Conservation (phyloP, 768 basidiomycete genomes). For the Tylopilus subfusipes region DNA sequence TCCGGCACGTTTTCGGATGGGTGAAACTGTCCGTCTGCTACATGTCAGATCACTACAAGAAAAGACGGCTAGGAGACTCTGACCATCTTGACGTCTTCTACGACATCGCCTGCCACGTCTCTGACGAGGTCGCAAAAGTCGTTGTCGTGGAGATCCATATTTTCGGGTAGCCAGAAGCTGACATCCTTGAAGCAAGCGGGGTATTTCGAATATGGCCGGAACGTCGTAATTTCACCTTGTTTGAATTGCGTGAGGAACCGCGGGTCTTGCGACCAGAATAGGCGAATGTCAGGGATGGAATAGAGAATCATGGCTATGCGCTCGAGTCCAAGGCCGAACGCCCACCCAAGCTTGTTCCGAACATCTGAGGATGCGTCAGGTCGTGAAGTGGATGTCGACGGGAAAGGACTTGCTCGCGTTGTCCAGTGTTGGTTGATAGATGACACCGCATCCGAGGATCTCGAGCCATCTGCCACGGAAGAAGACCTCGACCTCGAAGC, state of each 20-base stretch:
- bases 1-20: conserved; percentile 81
- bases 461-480: conserved; percentile 97
- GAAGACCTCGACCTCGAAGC: conserved; percentile 97
- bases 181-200: conserved; percentile 93
- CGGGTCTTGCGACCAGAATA: conserved; percentile 92
- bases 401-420: conserved; percentile 63
- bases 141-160: conserved; percentile 75
- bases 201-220: conserved; percentile 90
- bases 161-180: conserved; percentile 82
- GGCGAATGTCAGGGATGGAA: conserved; percentile 93
- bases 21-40: conserved; percentile 83
- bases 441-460: conserved; percentile 90
- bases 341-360: conserved; percentile 88
- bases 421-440: conserved; percentile 84
- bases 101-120: conserved; percentile 88
- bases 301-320: conserved; percentile 97
- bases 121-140: conserved; percentile 96
- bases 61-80: conserved; percentile 17
- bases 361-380: conserved; percentile 49
- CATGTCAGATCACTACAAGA: conserved; percentile 4
- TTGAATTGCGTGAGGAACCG: conserved; percentile 88
- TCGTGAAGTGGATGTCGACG: background rate
- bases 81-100: conserved; percentile 86
- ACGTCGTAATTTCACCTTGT: conserved; percentile 70
- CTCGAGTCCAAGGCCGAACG: conserved; percentile 95